Evolutionary conservation across 768 basidiomycete species (phyloP), one percentile per base, ranked within the genome.

Genomic region (Lentinula boryana): DNA sequence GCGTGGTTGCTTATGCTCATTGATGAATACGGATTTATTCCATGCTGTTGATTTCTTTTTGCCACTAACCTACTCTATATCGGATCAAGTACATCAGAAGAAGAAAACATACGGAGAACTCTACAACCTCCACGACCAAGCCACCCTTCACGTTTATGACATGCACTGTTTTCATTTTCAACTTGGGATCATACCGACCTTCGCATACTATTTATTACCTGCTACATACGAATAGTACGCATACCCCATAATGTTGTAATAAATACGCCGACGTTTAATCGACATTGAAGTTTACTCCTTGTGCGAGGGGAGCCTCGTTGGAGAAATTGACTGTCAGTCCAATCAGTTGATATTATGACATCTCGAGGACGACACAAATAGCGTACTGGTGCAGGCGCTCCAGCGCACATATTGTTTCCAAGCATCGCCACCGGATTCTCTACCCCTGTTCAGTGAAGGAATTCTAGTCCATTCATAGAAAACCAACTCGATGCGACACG

Each of bases 381-480:
- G 71, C 78, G 54, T 68, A 82, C 82, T 76, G 10, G 95, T 97
- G 71, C 92, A 95, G 50, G 89, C 85, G 72, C 88, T 88, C 91
- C 91, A 95, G 56, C 93, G 85, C 43, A 95, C 90, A 66, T 95
- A 95, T 72, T 96, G 92, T 72, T 95, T 95, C 96, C 96, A 98
- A n/a, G 95, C 90, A 73, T 98, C 96, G 56, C 95, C 95, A 41
- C 96, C 96, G 6, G 92, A 93, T 77, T 98, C 96, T 53, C 96
- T 86, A 18, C 96, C 96, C 94, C 89, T 89, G 65, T 38, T 68
- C 64, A 21, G 68, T 63, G 59, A 57, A 64, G 33, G n/a, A n/a
- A 43, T 27, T 27, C 27, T 27, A 27, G 27, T 27, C 3, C 27
- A 27, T 27, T 27, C 27, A 27, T 27, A 27, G 27, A 27, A n/a